These are phyloP conservation scores for Talaromyces sp. DNA, from an alignment of 2,329 filamentous ascomycete species.

Conservation along the genomic window DNA sequence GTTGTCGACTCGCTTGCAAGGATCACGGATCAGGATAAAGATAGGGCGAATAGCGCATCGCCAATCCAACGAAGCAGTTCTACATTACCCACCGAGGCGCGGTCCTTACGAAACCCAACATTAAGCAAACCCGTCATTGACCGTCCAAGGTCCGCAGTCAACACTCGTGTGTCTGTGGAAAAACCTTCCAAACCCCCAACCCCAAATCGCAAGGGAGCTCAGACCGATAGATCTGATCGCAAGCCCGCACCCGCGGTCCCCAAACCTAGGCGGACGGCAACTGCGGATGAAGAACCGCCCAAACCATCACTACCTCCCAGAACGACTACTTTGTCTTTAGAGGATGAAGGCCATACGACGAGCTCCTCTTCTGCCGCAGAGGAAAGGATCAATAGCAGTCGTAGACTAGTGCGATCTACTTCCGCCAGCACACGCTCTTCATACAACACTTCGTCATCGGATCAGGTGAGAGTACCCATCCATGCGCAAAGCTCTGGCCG, in stretches of 20 bases:
- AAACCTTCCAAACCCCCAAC: neutral
- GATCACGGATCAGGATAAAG: neutral
- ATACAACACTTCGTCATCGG: constrained; percentile 20
- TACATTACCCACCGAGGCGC: neutral
- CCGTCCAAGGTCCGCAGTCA: neutral
- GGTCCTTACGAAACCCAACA: neutral
- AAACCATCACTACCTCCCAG: neutral
- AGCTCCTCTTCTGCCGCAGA: neutral
- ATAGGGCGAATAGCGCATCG: neutral
- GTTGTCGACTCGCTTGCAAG: constrained; percentile 10
- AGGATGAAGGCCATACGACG: neutral
- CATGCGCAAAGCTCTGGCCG: constrained; percentile 18
- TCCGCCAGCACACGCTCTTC: constrained; percentile 9
- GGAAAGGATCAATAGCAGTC: neutral
- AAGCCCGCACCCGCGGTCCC: constrained; percentile 1
- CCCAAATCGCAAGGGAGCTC: neutral
- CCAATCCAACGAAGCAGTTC: neutral
- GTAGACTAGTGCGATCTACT: constrained; percentile 1
- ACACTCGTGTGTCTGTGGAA: neutral
- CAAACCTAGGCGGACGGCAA: constrained; percentile 1
- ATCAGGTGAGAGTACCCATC: constrained; percentile 21
- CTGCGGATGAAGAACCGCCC: neutral
- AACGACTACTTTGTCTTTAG: neutral
- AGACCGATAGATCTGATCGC: constrained; percentile 2
- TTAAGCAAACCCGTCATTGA: neutral